A percentile compares a stretch with the other conserved stretches of the same genome.
phyloP scores from a whole-genome alignment of 192 early-diverging fungal genomes.

The Coemansia reversa region DNA sequence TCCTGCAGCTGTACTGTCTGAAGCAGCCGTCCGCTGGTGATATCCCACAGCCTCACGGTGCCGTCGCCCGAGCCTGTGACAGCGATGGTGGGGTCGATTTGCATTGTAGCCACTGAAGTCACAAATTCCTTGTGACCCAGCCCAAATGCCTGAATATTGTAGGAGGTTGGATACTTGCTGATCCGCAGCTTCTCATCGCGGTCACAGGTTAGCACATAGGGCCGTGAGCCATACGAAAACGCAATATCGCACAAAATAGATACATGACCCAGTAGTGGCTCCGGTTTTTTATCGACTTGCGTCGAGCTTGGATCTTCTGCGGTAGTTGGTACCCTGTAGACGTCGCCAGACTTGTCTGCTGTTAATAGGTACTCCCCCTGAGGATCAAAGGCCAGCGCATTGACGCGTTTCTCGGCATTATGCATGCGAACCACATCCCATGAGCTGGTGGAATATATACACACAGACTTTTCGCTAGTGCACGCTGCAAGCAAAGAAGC shows the following conservation, averaged over 20 bases:
- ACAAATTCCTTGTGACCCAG: slow-evolving; percentile 88
- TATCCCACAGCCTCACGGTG: slow-evolving; percentile 75
- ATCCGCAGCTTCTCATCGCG: slow-evolving; percentile 98
- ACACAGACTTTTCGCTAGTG: slow-evolving; percentile 66
- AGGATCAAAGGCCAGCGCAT: slow-evolving; percentile 67
- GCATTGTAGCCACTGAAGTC: slow-evolving; percentile 62
- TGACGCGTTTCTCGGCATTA: slow-evolving; percentile 67
- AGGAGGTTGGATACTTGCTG: slow-evolving; percentile 84
- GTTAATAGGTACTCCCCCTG: slow-evolving; percentile 64
- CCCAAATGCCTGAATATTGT: slow-evolving; percentile 86
- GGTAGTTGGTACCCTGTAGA: slow-evolving; percentile 49
- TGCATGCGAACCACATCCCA: slow-evolving; percentile 59
- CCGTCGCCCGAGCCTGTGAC: slow-evolving; percentile 87
- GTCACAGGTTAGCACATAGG: slow-evolving; percentile 83
- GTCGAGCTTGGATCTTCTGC: neutral
- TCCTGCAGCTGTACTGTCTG: slow-evolving; percentile 66
- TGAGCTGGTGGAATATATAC: slow-evolving; percentile 60
- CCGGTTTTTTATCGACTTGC: slow-evolving; percentile 15
- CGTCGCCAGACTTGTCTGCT: slow-evolving; percentile 97
- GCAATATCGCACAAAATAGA: slow-evolving; percentile 89
- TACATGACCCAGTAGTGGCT: slow-evolving; percentile 82
- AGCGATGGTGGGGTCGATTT: slow-evolving; percentile 58
- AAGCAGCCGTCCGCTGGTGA: slow-evolving; percentile 59
- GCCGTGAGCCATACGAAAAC: slow-evolving; percentile 58
- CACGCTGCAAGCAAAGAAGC: slow-evolving; percentile 61